Conservation (phyloP, 768 basidiomycete species). For the button mushroom (Agaricus bisporus) region DNA sequence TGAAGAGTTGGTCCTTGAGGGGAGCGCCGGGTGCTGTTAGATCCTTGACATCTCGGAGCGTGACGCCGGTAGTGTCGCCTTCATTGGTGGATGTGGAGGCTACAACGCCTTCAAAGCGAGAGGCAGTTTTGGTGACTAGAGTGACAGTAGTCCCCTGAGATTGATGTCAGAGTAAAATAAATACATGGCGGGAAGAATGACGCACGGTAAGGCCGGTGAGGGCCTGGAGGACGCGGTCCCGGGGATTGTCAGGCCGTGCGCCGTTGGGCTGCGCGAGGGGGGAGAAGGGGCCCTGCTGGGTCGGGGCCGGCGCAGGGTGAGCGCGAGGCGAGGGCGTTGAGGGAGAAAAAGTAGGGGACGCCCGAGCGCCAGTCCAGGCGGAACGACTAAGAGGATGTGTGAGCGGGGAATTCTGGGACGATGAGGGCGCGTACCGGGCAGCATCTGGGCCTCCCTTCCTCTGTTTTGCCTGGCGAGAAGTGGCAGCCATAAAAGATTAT, state of each 20-base stretch:
- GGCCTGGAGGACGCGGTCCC: constrained; percentile 57
- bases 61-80: constrained; percentile 66
- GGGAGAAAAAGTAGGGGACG: constrained; percentile 69
- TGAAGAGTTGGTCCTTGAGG: constrained; percentile 63
- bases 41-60: constrained; percentile 75
- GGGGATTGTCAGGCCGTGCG: constrained; percentile 38
- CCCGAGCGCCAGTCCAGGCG: constrained; percentile 65
- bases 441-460: constrained; percentile 59
- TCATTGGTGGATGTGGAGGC: constrained; percentile 47
- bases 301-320: constrained; percentile 27
- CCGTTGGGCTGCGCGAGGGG: constrained; percentile 45
- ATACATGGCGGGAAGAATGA: constrained; percentile 14
- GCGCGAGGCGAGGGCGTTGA: constrained; percentile 32
- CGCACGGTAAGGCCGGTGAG: constrained; percentile 69
- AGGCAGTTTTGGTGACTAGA: constrained; percentile 61
- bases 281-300: constrained; percentile 34
- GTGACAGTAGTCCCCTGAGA: constrained; percentile 73
- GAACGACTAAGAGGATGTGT: constrained; percentile 24
- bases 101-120: constrained; percentile 73
- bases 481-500: constrained; percentile 47
- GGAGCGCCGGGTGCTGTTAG: constrained; percentile 59
- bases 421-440: constrained; percentile 36
- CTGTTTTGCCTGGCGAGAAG: constrained; percentile 59
- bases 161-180: constrained; percentile 6
- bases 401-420: constrained; percentile 9